These are phyloP conservation scores for Orbilia oligospora DNA, from an alignment of 2,329 filamentous ascomycete genomes.

Conservation along the genomic window DNA sequence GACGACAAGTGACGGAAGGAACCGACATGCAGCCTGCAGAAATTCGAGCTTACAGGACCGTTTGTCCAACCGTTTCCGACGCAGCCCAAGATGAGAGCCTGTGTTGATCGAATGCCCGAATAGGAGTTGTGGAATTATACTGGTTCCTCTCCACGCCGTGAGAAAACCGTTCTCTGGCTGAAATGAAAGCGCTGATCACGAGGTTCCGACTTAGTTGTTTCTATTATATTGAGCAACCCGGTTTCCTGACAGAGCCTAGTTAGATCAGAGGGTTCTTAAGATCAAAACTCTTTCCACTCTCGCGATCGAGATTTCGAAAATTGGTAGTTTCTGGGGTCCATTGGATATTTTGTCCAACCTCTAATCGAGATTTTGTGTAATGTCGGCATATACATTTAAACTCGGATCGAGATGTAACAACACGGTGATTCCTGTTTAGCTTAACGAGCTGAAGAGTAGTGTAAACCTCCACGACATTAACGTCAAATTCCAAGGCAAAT, in stretches of 20 bases:
- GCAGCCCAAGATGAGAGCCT: neutral
- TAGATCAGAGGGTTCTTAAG: neutral
- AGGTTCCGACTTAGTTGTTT: neutral
- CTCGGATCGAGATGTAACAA: slow-evolving; percentile 9
- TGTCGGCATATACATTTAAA: neutral
- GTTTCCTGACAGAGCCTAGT: neutral
- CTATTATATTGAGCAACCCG: slow-evolving; percentile 1
- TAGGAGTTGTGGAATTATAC: slow-evolving; percentile 10
- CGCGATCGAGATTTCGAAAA: neutral
- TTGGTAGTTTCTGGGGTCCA: neutral
- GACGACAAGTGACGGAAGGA: slow-evolving; percentile 36
- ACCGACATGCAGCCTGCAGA: slow-evolving; percentile 43
- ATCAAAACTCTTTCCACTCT: neutral
- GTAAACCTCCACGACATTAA: neutral
- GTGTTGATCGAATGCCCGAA: slow-evolving; percentile 36
- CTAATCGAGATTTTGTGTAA: slow-evolving; percentile 11
- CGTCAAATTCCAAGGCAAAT: slow-evolving; percentile 7
- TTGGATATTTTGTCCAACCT: neutral
- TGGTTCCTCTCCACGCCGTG: neutral
- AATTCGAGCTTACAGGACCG: slow-evolving; percentile 3
- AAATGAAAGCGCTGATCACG: slow-evolving; percentile 25
- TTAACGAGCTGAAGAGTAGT: neutral
- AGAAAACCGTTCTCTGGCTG: neutral
- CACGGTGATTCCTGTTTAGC: neutral
- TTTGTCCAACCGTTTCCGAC: slow-evolving; percentile 7